phyloP scores from a whole-genome alignment of 2,329 filamentous ascomycete species.

The Xylariales sp. region DNA sequence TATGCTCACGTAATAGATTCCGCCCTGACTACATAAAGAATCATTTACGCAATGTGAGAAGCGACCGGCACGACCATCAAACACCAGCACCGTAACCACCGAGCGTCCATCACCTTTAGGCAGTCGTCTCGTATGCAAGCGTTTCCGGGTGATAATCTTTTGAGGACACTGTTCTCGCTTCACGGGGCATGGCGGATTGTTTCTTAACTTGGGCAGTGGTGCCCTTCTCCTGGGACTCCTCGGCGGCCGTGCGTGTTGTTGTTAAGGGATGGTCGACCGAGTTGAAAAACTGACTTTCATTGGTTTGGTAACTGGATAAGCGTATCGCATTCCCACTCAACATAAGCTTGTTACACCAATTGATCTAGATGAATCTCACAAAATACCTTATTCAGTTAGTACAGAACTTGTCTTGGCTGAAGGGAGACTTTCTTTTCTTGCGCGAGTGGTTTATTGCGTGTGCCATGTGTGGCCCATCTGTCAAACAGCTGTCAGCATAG shows the following conservation, averaged over 20 bases:
- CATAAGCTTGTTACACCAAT: no score
- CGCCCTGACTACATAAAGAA: constrained; percentile 46
- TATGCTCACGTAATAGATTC: constrained; percentile 47
- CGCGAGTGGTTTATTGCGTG: constrained; percentile 25
- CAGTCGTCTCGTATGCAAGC: constrained; percentile 97
- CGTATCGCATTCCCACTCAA: no score
- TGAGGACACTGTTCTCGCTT: constrained; percentile 80
- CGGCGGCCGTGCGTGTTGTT: constrained; percentile 65
- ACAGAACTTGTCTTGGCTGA: constrained; percentile 18
- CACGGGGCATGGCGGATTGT: constrained; percentile 82
- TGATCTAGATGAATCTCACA: no score
- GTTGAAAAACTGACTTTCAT: constrained; percentile 14
- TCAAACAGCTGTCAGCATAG: constrained; percentile 24
- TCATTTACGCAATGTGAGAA: constrained; percentile 49
- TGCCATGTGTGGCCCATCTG: constrained; percentile 29
- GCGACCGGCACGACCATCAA: constrained; percentile 50
- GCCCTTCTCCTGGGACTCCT: constrained; percentile 91
- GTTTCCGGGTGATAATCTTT: constrained; percentile 91
- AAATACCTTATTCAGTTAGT: no score
- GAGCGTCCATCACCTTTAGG: constrained; percentile 66
- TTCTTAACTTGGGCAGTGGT: constrained; percentile 93
- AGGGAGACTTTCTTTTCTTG: constrained; percentile 42
- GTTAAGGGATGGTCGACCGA: constrained; percentile 38
- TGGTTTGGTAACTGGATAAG: no score
- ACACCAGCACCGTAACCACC: constrained; percentile 35